Evolutionary conservation across 208 protist species (phyloP).

Genomic region (Endotrypanum monterogeii): DNA sequence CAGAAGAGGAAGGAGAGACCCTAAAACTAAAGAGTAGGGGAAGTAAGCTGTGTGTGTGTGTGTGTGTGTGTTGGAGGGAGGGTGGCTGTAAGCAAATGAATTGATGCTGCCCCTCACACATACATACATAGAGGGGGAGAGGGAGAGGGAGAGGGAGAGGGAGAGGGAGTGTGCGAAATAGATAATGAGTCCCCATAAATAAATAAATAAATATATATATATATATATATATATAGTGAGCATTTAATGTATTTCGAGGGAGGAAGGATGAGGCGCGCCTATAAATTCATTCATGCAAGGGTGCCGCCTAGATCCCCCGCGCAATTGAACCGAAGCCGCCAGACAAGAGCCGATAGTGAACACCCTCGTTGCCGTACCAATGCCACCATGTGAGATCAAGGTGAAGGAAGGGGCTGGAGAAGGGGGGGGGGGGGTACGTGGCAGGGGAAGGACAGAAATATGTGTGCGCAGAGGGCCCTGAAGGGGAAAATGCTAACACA

Average conservation of each 20-base stretch:
- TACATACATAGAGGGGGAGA: conserved; percentile 1
- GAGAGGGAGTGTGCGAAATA: neutral
- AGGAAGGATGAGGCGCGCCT: neutral
- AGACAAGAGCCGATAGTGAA: neutral
- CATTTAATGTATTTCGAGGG: too few species aligned
- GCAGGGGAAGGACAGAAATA: neutral
- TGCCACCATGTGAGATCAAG: neutral
- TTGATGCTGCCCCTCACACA: conserved; percentile 14
- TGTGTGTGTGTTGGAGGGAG: neutral
- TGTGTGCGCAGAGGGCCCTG: neutral
- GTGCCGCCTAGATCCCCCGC: too few species aligned
- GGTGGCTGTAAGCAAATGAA: neutral
- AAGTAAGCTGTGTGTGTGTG: too few species aligned
- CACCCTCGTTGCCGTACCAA: neutral
- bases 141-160: neutral
- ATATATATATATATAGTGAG: too few species aligned
- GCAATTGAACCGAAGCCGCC: neutral
- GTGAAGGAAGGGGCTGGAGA: neutral
- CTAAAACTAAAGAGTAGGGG: too few species aligned
- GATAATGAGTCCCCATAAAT: too few species aligned
- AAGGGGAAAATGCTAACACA: neutral
- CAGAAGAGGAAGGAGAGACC: too few species aligned
- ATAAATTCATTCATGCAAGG: neutral
- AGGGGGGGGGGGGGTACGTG: neutral
- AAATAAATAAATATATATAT: too few species aligned